A percentile compares a stretch with the other conserved stretches of the same genome.
These are phyloP conservation scores for Alopecurus myosuroides DNA, from an alignment of 176 grass and related monocot genomes.

Conservation along the genomic window DNA sequence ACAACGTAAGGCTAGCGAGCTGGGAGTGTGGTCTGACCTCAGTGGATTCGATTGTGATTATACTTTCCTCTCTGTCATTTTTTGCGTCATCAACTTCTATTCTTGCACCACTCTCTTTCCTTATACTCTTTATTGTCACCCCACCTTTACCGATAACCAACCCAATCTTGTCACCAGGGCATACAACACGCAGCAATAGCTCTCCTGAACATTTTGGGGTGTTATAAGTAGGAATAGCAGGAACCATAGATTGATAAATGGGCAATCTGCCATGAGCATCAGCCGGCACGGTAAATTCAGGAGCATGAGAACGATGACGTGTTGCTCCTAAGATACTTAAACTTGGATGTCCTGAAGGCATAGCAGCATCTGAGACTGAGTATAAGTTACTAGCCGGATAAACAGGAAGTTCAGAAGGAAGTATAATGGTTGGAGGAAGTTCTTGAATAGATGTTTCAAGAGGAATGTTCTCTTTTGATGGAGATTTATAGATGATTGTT, in stretches of 20 bases:
- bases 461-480: slow-evolving; percentile 79
- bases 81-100: slow-evolving; percentile 90
- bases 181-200: slow-evolving; percentile 71
- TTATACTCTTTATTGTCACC: slow-evolving; percentile 83
- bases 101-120: slow-evolving; percentile 74
- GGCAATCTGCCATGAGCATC: slow-evolving; percentile 56
- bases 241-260: slow-evolving; percentile 66
- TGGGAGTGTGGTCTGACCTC: slow-evolving; percentile 55
- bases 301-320: slow-evolving; percentile 45
- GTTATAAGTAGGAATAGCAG: slow-evolving; percentile 62
- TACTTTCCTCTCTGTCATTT: slow-evolving; percentile 70
- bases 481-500: slow-evolving; percentile 80
- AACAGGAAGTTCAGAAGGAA: slow-evolving; percentile 81
- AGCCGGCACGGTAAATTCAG: slow-evolving; percentile 47
- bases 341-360: slow-evolving; percentile 48
- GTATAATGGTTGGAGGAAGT: slow-evolving; percentile 61
- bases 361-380: slow-evolving; percentile 37
- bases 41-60: slow-evolving; percentile 72
- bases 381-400: slow-evolving; percentile 68
- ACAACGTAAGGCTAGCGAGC: background rate
- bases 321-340: slow-evolving; percentile 46
- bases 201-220: slow-evolving; percentile 62
- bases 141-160: slow-evolving; percentile 93
- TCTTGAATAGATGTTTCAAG: slow-evolving; percentile 78
- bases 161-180: slow-evolving; percentile 85